A percentile compares a stretch with the other conserved stretches of the same genome.
Evolutionary conservation across 768 basidiomycete genomes (phyloP).

Genomic region (Boletellus sp.): DNA sequence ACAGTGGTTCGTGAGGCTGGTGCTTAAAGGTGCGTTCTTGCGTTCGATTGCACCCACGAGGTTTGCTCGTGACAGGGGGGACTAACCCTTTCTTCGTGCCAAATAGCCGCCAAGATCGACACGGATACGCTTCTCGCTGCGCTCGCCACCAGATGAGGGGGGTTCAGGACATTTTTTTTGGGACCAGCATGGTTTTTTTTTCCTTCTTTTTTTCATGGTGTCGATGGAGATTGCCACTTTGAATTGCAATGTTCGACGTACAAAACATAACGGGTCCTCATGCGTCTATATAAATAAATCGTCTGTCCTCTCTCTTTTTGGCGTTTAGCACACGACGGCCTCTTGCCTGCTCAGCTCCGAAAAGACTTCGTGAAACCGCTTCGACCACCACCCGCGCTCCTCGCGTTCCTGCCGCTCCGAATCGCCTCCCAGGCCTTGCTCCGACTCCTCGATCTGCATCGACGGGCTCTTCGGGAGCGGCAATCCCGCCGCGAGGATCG

Average conservation of each 20-base stretch:
- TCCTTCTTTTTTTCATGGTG: not conserved
- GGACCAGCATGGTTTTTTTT: too few relatives aligned
- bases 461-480: constrained; percentile 77
- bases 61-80: not conserved
- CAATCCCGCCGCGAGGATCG: constrained; percentile 41
- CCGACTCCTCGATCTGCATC: constrained; percentile 43
- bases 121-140: constrained; percentile 59
- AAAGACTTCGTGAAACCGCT: constrained; percentile 61
- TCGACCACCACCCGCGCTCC: constrained; percentile 72
- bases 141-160: constrained; percentile 40
- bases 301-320: not conserved
- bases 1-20: constrained; percentile 59
- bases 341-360: constrained; percentile 45
- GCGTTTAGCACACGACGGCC: not conserved
- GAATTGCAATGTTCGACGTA: too few relatives aligned
- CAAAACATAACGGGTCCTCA: too few relatives aligned
- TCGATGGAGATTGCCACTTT: not conserved
- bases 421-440: constrained; percentile 26
- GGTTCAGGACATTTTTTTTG: not conserved
- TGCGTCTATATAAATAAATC: too few relatives aligned
- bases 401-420: constrained; percentile 51
- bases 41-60: too few relatives aligned
- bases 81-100: not conserved
- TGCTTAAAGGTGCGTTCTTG: constrained; percentile 64
- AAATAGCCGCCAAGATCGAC: constrained; percentile 59